Evolutionary conservation across 2,329 filamentous ascomycete genomes (phyloP).

Genomic region (Aspergillus vadensis): DNA sequence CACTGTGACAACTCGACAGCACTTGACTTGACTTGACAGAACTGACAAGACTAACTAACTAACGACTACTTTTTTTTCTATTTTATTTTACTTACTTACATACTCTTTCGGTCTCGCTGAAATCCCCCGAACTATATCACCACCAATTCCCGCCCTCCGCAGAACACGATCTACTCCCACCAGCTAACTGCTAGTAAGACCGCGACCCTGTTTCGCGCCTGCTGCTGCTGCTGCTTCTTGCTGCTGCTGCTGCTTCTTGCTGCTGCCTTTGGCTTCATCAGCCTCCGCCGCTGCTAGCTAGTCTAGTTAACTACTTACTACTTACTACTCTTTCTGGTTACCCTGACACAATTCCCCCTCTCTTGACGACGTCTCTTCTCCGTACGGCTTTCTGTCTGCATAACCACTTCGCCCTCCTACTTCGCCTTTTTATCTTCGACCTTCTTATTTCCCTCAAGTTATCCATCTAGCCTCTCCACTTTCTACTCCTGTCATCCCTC

Average conservation of each 20-base stretch:
- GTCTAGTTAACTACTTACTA: not conserved
- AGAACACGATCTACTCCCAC: slow-evolving; percentile 7
- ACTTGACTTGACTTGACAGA: not conserved
- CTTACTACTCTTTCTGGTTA: slow-evolving; percentile 4
- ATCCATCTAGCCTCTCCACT: slow-evolving; percentile 2
- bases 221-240: not conserved
- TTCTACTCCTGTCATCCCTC: not conserved
- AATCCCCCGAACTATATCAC: slow-evolving; percentile 5
- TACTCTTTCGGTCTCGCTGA: not conserved
- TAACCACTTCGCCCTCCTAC: slow-evolving; percentile 6
- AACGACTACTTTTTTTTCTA: not conserved
- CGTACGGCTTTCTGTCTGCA: slow-evolving; percentile 1
- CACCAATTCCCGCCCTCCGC: not conserved
- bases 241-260: not conserved
- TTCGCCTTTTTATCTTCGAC: slow-evolving; percentile 3
- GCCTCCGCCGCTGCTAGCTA: not conserved
- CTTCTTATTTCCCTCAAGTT: not conserved
- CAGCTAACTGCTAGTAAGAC: not conserved
- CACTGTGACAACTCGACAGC: slow-evolving; percentile 3
- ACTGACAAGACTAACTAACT: not conserved
- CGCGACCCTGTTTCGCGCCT: not conserved
- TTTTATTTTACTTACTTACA: not conserved
- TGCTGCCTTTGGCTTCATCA: not conserved
- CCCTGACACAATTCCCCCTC: not conserved
- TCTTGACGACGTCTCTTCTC: slow-evolving; percentile 3